phyloP scores from a whole-genome alignment of 306 rosid species.

The Inga laurina region DNA sequence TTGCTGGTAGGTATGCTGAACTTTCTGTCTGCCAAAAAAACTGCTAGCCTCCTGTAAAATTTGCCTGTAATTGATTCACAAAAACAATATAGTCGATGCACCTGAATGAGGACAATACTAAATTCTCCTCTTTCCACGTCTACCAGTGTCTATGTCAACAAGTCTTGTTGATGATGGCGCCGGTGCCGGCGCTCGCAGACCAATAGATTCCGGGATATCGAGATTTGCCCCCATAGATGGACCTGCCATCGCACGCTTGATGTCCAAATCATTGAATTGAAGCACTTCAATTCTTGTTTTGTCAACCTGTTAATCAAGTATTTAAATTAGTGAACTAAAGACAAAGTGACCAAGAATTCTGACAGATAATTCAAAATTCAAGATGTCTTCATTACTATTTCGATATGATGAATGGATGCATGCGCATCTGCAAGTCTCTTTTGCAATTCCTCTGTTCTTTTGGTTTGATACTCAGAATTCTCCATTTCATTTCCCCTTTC shows the following conservation, averaged over 20 bases:
- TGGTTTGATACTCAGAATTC: constrained; percentile 73
- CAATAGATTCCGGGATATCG: constrained; percentile 94
- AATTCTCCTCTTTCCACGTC: constrained; percentile 76
- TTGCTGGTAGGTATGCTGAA: constrained; percentile 37
- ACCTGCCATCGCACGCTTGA: constrained; percentile 59
- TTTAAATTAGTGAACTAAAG: constrained; percentile 28
- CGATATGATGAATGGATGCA: constrained; percentile 83
- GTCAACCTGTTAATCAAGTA: constrained; percentile 60
- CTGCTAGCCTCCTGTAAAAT: constrained; percentile 16
- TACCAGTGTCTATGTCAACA: constrained; percentile 67
- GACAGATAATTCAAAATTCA: constrained; percentile 18
- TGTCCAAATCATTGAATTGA: constrained; percentile 55
- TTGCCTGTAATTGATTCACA: constrained; percentile 30
- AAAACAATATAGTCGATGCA: constrained; percentile 12
- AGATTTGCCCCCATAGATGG: constrained; percentile 61
- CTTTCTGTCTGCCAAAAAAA: constrained; percentile 16
- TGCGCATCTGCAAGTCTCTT: constrained; percentile 77
- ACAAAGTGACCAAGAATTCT: neutral
- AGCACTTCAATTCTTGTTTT: constrained; percentile 54
- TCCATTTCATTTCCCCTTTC: constrained; percentile 94
- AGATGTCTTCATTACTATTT: constrained; percentile 73
- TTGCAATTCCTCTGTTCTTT: constrained; percentile 68
- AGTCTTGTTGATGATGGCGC: constrained; percentile 62
- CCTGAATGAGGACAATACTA: constrained; percentile 42
- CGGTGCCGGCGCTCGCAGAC: constrained; percentile 62